phyloP scores from a whole-genome alignment of 352 stramenopile genomes.

The Peronosclerospora sorghi region DNA sequence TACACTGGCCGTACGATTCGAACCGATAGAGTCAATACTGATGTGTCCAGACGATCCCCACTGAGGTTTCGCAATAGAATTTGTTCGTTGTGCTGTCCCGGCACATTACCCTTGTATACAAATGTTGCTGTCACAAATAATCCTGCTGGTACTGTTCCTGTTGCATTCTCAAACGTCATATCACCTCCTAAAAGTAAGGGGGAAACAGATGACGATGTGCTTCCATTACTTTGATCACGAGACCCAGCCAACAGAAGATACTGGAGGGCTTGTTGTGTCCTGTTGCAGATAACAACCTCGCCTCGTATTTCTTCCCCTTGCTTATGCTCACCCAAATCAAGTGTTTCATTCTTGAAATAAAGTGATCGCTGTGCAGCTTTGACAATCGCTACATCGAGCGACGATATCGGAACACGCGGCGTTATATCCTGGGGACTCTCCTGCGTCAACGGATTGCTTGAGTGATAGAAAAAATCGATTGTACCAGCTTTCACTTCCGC shows the following conservation, averaged over 20 bases:
- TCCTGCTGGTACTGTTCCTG: slow-evolving; percentile 47
- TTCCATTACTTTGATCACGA: slow-evolving; percentile 23
- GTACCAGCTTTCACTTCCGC: slow-evolving; percentile 42
- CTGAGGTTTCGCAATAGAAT: slow-evolving; percentile 77
- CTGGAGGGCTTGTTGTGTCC: slow-evolving; percentile 51
- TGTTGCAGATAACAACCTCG: slow-evolving; percentile 59
- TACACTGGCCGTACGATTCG: slow-evolving; percentile 74
- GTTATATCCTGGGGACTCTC: slow-evolving; percentile 4
- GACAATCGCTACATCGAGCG: slow-evolving; percentile 47
- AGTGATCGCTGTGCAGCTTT: slow-evolving; percentile 62
- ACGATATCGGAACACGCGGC: slow-evolving; percentile 14
- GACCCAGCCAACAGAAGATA: slow-evolving; percentile 57
- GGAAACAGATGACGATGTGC: slow-evolving; percentile 7
- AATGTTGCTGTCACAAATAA: slow-evolving; percentile 47
- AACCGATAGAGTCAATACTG: slow-evolving; percentile 47
- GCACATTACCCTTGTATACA: slow-evolving; percentile 46
- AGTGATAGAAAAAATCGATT: slow-evolving; percentile 41
- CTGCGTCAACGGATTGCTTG: slow-evolving; percentile 10
- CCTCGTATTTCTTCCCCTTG: slow-evolving; percentile 47
- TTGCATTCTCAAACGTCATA: slow-evolving; percentile 64
- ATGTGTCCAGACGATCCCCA: slow-evolving; percentile 65
- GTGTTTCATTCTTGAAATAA: slow-evolving; percentile 43
- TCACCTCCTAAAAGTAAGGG: slow-evolving; percentile 33
- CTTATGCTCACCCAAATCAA: slow-evolving; percentile 75
- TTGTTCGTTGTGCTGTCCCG: slow-evolving; percentile 66